These are phyloP conservation scores for Rhizopus arrhizus DNA, from an alignment of 371 early-diverging fungal species.

Conservation along the genomic window DNA sequence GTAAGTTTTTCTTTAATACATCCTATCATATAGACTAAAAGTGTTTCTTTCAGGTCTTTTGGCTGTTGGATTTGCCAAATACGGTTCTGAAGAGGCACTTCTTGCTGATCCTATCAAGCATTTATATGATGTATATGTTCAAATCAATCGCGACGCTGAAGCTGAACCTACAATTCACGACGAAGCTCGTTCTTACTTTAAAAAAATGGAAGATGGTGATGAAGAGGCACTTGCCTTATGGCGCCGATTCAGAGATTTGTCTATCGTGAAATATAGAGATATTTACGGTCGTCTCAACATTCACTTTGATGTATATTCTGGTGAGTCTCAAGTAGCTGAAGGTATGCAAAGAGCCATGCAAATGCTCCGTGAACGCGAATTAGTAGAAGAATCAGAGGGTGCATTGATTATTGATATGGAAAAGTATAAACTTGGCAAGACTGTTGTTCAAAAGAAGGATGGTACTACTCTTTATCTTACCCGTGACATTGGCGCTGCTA, in stretches of 20 bases:
- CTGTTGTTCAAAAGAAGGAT: conserved; percentile 93
- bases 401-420: conserved; percentile 88
- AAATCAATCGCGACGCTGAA: conserved; percentile 81
- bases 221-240: conserved; percentile 84
- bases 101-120: conserved; percentile 89
- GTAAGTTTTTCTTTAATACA: conserved; percentile 29
- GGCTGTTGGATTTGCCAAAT: conserved; percentile 87
- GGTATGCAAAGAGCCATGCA: conserved; percentile 81
- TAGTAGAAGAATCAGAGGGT: conserved; percentile 82
- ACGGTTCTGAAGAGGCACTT: conserved; percentile 82
- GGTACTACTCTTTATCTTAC: conserved; percentile 98
- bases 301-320: conserved; percentile 97
- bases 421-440: conserved; percentile 81
- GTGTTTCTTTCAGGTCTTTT: conserved; percentile 65
- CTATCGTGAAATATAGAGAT: conserved; percentile 93
- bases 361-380: conserved; percentile 67
- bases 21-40: no score
- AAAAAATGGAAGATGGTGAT: conserved; percentile 97
- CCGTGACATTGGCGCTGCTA: conserved; percentile 98
- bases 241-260: conserved; percentile 91
- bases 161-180: conserved; percentile 79
- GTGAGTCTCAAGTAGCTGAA: conserved; percentile 94
- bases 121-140: conserved; percentile 95
- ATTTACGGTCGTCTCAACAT: conserved; percentile 95
- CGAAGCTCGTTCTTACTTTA: conserved; percentile 95